Evolutionary conservation across 208 protist species (phyloP).

Genomic region (Leishmania gerbilli): DNA sequence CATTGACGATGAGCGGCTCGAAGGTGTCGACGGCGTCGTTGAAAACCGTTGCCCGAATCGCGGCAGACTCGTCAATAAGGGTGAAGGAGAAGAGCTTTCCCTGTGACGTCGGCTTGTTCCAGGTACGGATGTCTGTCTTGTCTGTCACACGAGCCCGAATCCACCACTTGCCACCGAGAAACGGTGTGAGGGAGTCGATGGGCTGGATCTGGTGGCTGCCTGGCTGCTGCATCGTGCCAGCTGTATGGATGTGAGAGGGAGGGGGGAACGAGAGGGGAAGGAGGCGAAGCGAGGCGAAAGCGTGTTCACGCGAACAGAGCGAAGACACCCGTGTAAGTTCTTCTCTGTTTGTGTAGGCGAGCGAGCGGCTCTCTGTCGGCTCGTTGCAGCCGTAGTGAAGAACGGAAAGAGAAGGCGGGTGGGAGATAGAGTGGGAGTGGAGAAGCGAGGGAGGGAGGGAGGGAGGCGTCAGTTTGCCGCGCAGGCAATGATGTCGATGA

Average conservation of each 20-base stretch:
- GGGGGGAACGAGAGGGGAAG: background rate
- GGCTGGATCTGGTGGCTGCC: conserved; percentile 86
- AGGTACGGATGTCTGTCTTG: conserved; percentile 91
- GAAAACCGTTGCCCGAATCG: conserved; percentile 93
- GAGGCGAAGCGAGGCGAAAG: background rate
- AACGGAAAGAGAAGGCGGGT: background rate
- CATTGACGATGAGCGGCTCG: conserved; percentile 84
- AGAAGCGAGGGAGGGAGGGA: background rate
- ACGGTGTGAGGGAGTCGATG: conserved; percentile 92
- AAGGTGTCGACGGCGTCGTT: conserved; percentile 92
- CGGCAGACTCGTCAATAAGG: conserved; percentile 87
- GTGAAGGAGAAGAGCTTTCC: conserved; percentile 93
- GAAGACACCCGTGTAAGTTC: background rate
- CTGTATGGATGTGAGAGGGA: background rate
- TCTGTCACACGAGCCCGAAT: conserved; percentile 91
- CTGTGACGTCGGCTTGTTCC: conserved; percentile 92
- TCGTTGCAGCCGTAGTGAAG: background rate
- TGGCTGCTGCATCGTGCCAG: conserved; percentile 51
- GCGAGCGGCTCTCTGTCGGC: background rate
- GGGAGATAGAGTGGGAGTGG: background rate
- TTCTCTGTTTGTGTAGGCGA: background rate
- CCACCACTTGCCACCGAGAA: conserved; percentile 89
- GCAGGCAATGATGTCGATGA: background rate
- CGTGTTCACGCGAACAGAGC: background rate
- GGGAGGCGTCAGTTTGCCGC: background rate